These are phyloP conservation scores for Phaeoacremonium minimum DNA, from an alignment of 2,329 filamentous ascomycete genomes.

Conservation along the genomic window DNA sequence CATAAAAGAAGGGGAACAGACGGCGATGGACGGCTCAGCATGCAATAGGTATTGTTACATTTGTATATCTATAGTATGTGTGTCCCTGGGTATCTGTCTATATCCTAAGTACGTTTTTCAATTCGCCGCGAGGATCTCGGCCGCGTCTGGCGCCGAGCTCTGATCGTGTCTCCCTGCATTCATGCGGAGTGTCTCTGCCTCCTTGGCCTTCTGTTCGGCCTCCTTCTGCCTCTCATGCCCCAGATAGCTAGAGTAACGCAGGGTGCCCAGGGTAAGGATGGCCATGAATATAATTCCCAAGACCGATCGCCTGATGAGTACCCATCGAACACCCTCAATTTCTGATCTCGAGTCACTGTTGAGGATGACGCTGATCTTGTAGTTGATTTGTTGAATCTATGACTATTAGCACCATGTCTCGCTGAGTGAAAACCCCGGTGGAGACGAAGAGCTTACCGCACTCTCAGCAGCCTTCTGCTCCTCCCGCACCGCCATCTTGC, in stretches of 20 bases:
- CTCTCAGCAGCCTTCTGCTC: conserved; percentile 84
- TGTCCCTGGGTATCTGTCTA: conserved; percentile 8
- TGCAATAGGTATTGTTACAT: too few species aligned
- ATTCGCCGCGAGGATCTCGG: conserved; percentile 54
- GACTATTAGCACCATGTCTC: conserved; percentile 9
- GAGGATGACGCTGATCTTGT: conserved; percentile 87
- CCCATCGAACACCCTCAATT: conserved; percentile 88
- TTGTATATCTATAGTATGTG: conserved; percentile 4
- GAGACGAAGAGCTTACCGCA: conserved; percentile 48
- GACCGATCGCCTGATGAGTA: conserved; percentile 62
- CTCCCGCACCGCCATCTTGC: conserved; percentile 86
- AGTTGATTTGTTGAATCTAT: conserved; percentile 88
- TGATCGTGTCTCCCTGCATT: conserved; percentile 41
- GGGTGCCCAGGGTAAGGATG: conserved; percentile 52
- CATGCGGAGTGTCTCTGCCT: conserved; percentile 36
- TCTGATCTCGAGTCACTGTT: conserved; percentile 90
- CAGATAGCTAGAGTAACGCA: conserved; percentile 57
- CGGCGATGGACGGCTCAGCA: too few species aligned
- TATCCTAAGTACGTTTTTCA: conserved; percentile 19
- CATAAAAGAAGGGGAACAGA: too few species aligned
- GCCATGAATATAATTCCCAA: conserved; percentile 65
- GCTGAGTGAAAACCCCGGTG: not conserved
- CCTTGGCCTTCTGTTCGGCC: conserved; percentile 34
- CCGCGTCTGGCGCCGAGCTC: conserved; percentile 45
- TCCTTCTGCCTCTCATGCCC: conserved; percentile 44